Percentiles rank a stretch among this genome's conserved stretches.
Conservation (phyloP, 2,329 filamentous ascomycete species). For the Septoria petroselini region DNA sequence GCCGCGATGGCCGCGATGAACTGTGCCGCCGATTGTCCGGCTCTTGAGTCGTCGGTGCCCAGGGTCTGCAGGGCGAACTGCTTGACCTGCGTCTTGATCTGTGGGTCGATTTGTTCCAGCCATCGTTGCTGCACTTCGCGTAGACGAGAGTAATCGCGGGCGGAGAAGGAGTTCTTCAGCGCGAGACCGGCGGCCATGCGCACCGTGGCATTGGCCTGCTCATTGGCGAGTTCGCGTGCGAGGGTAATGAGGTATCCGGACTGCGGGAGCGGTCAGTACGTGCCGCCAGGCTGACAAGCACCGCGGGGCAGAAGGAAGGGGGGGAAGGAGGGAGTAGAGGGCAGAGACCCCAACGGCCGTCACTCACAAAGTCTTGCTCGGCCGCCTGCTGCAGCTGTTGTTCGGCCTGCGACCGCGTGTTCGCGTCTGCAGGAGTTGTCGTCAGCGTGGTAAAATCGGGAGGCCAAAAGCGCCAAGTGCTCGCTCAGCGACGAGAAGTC, state of each 20-base stretch:
- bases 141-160: slow-evolving; percentile 82
- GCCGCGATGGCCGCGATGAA: slow-evolving; percentile 92
- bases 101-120: slow-evolving; percentile 75
- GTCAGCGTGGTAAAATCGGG: slow-evolving; percentile 30
- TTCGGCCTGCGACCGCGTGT: slow-evolving; percentile 85
- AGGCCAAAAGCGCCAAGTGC: slow-evolving; percentile 23
- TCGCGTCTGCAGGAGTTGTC: slow-evolving; percentile 69
- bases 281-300: neutral
- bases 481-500: slow-evolving; percentile 21
- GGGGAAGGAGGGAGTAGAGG: neutral
- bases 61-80: slow-evolving; percentile 85
- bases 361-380: slow-evolving; percentile 83
- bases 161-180: slow-evolving; percentile 96
- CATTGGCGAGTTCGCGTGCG: slow-evolving; percentile 90
- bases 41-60: slow-evolving; percentile 71
- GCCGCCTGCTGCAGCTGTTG: slow-evolving; percentile 90
- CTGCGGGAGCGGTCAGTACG: slow-evolving; percentile 48
- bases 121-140: slow-evolving; percentile 91
- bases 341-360: neutral
- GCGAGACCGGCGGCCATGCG: slow-evolving; percentile 93
- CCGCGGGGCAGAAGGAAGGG: neutral
- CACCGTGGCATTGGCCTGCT: slow-evolving; percentile 75
- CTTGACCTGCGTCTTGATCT: slow-evolving; percentile 86
- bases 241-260: slow-evolving; percentile 89
- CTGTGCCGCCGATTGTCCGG: slow-evolving; percentile 85